A percentile compares a stretch with the other conserved stretches of the same genome.
These are phyloP conservation scores for Lobulomyces angularis DNA, from an alignment of 192 early-diverging fungal genomes.

Conservation along the genomic window DNA sequence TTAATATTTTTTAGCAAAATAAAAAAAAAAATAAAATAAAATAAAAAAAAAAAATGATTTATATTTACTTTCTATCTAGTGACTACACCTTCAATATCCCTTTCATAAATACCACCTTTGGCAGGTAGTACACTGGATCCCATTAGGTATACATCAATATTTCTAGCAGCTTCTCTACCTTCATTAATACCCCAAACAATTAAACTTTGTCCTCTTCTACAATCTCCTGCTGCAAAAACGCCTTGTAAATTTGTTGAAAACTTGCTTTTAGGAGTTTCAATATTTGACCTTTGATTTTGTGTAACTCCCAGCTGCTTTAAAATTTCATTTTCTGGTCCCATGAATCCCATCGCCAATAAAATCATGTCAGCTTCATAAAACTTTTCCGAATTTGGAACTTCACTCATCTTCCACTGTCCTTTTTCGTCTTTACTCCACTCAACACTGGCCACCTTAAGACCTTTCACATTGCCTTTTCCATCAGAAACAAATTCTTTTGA, in stretches of 20 bases:
- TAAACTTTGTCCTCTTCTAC: conserved; percentile 84
- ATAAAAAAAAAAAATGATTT: no score
- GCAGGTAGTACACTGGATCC: conserved; percentile 75
- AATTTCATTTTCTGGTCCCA: conserved; percentile 80
- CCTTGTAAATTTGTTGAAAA: conserved; percentile 67
- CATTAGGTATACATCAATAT: conserved; percentile 74
- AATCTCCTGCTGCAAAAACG: conserved; percentile 96
- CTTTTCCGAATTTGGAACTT: conserved; percentile 73
- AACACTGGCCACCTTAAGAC: conserved; percentile 87
- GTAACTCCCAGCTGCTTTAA: conserved; percentile 68
- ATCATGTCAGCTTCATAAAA: conserved; percentile 84
- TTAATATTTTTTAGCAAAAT: no score
- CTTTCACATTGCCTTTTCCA: conserved; percentile 65
- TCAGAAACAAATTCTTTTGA: conserved; percentile 91
- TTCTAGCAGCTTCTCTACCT: conserved; percentile 85
- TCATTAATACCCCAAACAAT: conserved; percentile 99
- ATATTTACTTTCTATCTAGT: no score
- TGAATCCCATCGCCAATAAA: conserved; percentile 89
- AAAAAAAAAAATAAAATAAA: no score
- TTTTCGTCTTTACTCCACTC: conserved; percentile 81
- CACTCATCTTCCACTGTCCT: conserved; percentile 78
- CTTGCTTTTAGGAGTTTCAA: conserved; percentile 61
- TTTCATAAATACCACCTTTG: conserved; percentile 70
- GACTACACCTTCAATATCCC: conserved; percentile 28
- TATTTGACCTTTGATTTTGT: conserved; percentile 64